Conservation (phyloP, 495 filamentous ascomycete species). For the Talaromyces wortmannii region DNA sequence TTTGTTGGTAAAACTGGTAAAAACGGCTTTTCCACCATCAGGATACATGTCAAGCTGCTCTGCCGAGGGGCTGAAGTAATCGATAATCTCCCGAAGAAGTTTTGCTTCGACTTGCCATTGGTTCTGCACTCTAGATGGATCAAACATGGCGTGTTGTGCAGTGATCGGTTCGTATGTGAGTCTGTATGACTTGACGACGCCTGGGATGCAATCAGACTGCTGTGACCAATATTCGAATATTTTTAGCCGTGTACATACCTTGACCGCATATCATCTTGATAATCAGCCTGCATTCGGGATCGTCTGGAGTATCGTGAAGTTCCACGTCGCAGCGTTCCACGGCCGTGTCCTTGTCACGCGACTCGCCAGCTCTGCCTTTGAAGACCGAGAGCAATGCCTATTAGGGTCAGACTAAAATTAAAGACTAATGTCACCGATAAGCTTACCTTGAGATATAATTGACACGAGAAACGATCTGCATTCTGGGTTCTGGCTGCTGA, state of each 20-base stretch:
- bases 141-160: slow-evolving; percentile 83
- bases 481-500: slow-evolving; percentile 10
- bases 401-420: background rate
- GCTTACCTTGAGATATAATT: slow-evolving; percentile 61
- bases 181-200: slow-evolving; percentile 86
- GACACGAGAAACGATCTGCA: slow-evolving; percentile 62
- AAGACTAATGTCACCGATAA: background rate
- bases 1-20: slow-evolving; percentile 95
- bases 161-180: slow-evolving; percentile 81
- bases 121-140: slow-evolving; percentile 60
- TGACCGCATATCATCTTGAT: slow-evolving; percentile 82
- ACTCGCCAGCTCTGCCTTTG: slow-evolving; percentile 52
- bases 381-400: slow-evolving; percentile 72
- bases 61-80: slow-evolving; percentile 85
- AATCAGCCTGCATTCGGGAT: slow-evolving; percentile 70
- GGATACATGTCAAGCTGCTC: slow-evolving; percentile 87
- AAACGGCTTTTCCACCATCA: slow-evolving; percentile 61
- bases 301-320: slow-evolving; percentile 65
- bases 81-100: slow-evolving; percentile 74
- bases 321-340: slow-evolving; percentile 84
- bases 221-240: background rate
- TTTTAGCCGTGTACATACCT: slow-evolving; percentile 40
- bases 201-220: slow-evolving; percentile 25
- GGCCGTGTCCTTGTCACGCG: slow-evolving; percentile 63
- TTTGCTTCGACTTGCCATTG: slow-evolving; percentile 72